Evolutionary conservation across 331 rosid genomes (phyloP).

Genomic region (Acacia concinna): DNA sequence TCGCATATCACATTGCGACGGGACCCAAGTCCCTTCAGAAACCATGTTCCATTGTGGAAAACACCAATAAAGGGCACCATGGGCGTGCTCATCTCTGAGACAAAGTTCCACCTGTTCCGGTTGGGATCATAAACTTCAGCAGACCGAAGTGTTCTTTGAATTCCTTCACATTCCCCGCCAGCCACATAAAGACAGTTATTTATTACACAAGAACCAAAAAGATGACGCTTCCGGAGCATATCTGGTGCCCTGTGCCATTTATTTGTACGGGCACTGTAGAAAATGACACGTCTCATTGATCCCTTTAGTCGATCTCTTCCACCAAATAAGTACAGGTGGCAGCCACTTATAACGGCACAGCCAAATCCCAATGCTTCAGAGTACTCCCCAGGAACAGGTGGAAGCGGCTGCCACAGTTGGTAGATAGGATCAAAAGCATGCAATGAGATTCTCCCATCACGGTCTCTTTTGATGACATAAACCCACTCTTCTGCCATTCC

Average conservation of each 20-base stretch:
- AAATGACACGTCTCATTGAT: slow-evolving; percentile 95
- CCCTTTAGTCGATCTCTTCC: slow-evolving; percentile 91
- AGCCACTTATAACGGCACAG: slow-evolving; percentile 96
- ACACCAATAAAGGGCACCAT: slow-evolving; percentile 99
- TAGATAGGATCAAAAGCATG: slow-evolving; percentile 96
- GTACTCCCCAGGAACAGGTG: slow-evolving; percentile 93
- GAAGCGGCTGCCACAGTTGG: slow-evolving; percentile 99
- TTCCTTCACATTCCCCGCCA: slow-evolving; percentile 99
- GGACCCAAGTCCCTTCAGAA: slow-evolving; percentile 90
- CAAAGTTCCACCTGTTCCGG: slow-evolving; percentile 81
- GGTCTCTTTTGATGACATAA: slow-evolving; percentile 93
- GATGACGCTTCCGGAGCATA: slow-evolving; percentile 94
- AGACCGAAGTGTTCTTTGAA: slow-evolving; percentile 93
- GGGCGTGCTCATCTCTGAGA: slow-evolving; percentile 92
- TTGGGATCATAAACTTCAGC: slow-evolving; percentile 96
- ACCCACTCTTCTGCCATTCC: slow-evolving; percentile 99
- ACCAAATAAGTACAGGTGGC: slow-evolving; percentile 93
- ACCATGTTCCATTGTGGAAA: slow-evolving; percentile 87
- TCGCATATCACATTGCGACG: slow-evolving; percentile 93
- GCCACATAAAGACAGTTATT: slow-evolving; percentile 97
- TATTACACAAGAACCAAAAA: slow-evolving; percentile 91
- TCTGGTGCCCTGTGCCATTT: slow-evolving; percentile 98
- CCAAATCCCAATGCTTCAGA: slow-evolving; percentile 97
- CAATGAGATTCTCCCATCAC: slow-evolving; percentile 90
- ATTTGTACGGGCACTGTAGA: slow-evolving; percentile 92